phyloP scores from a whole-genome alignment of 306 rosid species.

The Quercus cerris region DNA sequence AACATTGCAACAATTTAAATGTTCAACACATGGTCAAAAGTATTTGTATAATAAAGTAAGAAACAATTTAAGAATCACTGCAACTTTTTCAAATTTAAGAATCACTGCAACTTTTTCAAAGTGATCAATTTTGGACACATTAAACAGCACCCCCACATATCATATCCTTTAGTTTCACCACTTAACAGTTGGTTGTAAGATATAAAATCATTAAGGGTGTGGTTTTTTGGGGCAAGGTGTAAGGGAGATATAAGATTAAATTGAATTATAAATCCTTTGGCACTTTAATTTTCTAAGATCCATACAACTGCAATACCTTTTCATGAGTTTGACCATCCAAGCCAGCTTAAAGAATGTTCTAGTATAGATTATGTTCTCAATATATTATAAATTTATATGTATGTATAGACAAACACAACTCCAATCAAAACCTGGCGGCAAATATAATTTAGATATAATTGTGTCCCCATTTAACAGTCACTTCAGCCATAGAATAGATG shows the following conservation, averaged over 20 bases:
- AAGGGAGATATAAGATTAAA: neutral
- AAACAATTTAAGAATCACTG: neutral
- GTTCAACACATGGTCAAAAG: neutral
- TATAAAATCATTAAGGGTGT: neutral
- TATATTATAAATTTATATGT: too few relatives aligned
- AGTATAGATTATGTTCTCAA: neutral
- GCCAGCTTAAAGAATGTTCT: constrained; percentile 13
- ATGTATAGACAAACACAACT: too few relatives aligned
- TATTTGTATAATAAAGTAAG: neutral
- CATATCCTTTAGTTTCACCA: neutral
- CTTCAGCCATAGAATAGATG: constrained; percentile 11
- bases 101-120: neutral
- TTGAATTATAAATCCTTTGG: constrained; percentile 8
- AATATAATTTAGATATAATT: constrained; percentile 13
- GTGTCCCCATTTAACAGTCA: constrained; percentile 1
- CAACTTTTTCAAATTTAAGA: neutral
- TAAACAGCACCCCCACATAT: neutral
- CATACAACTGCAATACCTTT: neutral
- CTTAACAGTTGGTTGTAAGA: neutral
- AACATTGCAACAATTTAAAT: neutral
- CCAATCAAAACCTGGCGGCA: neutral
- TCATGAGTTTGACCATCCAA: neutral
- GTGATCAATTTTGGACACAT: neutral
- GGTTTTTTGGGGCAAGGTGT: neutral
- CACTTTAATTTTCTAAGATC: neutral